Base-by-base conservation (phyloP, 176 grass and related monocot species). In the Olyra latifolia region DNA sequence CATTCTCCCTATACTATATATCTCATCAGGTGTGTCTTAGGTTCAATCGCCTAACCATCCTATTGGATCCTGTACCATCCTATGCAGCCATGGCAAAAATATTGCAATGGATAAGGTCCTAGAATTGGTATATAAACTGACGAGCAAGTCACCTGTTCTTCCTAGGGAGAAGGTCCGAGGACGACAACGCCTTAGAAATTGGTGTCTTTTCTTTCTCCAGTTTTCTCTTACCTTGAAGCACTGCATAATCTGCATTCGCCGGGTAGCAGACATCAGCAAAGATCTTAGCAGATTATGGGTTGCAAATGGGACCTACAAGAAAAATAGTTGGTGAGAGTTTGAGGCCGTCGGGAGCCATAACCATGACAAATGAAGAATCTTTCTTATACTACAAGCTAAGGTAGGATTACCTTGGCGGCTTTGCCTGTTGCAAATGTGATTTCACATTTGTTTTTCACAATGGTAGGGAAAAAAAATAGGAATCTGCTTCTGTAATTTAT, bases 261-360 rank as follows among this genome's bases (percentile, higher is more conserved):
- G 8, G 63, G 64, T 69, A 67, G 25, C 52, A 52, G 46, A 62
- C 30, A 63, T 63, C 58, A 83, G 58, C 32, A 82, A 82, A 72
- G 43, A 62, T 82, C 29, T 61, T 10, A 28, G 25, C 4, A 4
- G 67, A 62, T 72, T 40, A 15, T 48, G 43, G 55, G 23, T 48
- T 81, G 14, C 2, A 24, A 62, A 39, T 62, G 27, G 7, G 62
- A 72, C 41, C 27, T 72, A 23, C 44, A 49, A 22, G 42, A 82
- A 48, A 71, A 63, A 13, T 23, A 66, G 29, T 66, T 62, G 80
- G 58, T 74, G 46, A 50, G 57, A 62, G 20, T 47, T 62, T 62
- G 25, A 81, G 71, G 42, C 20, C 8, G 42, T 28, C 23, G 55
- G 30, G 52, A 32, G 41, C 72, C 59, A 49, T 64, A 68, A 75